A percentile compares a stretch with the other conserved stretches of the same genome.
Evolutionary conservation across 1,284 basidiomycete species (phyloP).

Genomic region (Puccinia brachypodii): DNA sequence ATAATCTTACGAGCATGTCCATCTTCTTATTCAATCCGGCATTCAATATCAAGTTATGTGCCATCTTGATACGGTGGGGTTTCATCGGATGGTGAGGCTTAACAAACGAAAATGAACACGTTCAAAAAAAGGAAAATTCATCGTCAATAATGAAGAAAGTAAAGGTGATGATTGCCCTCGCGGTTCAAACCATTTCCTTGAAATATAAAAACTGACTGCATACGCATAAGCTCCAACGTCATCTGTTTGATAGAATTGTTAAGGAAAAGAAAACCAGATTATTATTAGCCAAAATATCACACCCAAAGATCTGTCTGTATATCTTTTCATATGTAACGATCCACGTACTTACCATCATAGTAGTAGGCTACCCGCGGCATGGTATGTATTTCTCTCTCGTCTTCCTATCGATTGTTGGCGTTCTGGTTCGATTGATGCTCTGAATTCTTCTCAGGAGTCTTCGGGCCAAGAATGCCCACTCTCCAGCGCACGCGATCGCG

Average conservation of each 20-base stretch:
- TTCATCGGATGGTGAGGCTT: constrained; percentile 48
- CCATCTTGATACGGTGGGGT: constrained; percentile 76
- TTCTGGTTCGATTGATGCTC: not conserved
- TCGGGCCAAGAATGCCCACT: too few relatives aligned
- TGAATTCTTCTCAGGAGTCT: not conserved
- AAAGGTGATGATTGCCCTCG: not conserved
- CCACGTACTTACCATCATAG: constrained; percentile 41
- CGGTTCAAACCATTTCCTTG: not conserved
- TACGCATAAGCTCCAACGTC: constrained; percentile 47
- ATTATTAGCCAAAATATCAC: not conserved
- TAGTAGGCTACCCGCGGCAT: constrained; percentile 47
- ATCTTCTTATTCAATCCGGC: constrained; percentile 88
- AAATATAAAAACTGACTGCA: constrained; percentile 24
- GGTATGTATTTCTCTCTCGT: not conserved
- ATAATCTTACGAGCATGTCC: constrained; percentile 77
- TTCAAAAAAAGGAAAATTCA: not conserved
- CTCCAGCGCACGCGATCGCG: too few relatives aligned
- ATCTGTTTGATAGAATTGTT: constrained; percentile 18
- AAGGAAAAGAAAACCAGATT: not conserved
- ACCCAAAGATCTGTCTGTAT: too few relatives aligned
- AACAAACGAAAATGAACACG: not conserved
- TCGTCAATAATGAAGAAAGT: not conserved
- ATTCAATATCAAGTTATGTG: constrained; percentile 84
- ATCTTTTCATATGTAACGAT: not conserved
- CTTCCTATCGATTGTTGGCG: too few relatives aligned